Evolutionary conservation across 2,329 filamentous ascomycete species (phyloP), one percentile per base, ranked within the genome.

Genomic region (Coleophoma eucalyptorum): DNA sequence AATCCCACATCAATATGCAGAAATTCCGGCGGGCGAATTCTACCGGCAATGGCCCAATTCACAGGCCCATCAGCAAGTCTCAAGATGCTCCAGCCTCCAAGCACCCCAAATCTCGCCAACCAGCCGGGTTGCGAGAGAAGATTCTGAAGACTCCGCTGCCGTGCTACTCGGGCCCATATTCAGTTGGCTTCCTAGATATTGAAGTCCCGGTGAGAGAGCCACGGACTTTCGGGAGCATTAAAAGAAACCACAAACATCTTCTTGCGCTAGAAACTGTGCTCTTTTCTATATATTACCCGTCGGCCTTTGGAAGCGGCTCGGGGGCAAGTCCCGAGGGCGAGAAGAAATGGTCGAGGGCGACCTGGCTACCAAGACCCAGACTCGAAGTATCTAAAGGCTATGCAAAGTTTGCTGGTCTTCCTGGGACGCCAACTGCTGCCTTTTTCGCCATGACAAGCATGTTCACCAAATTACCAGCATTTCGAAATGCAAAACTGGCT

Each of bases 261-360:
- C 63, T 83, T 13, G 69, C 78, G 48, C 65, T 81, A 13, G 73
- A 82, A 46, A 86, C 83, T 0, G 79, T 86, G 8, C 71, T 87
- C 4, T 79, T 87, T 66, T 79, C 78, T 0, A 65, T 87, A n/a
- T 87, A 82, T 64, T 87, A 87, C 62, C 84, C 83, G 2, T 76
- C 79, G 42, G 74, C 76, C 16, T 60, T 77, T 50, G 72, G 69
- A 7, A 66, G 64, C 15, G 67, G 69, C 5, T 57, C 63, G 16
- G 68, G 72, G 1, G 16, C 66, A 19, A 65, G 67, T 13, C 68
- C 70, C 10, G 68, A 68, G 20, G 69, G 73, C 1, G 60, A 65
- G 31, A 70, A 69, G 50, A 69, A 71, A 37, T 76, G 74, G 57
- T 77, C 73, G 16, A 73, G 83, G 5, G 75, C 81, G 48, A 78